A percentile compares a stretch with the other conserved stretches of the same genome.
phyloP scores from a whole-genome alignment of 108 stramenopile genomes.

The Skeletonema costatum region DNA sequence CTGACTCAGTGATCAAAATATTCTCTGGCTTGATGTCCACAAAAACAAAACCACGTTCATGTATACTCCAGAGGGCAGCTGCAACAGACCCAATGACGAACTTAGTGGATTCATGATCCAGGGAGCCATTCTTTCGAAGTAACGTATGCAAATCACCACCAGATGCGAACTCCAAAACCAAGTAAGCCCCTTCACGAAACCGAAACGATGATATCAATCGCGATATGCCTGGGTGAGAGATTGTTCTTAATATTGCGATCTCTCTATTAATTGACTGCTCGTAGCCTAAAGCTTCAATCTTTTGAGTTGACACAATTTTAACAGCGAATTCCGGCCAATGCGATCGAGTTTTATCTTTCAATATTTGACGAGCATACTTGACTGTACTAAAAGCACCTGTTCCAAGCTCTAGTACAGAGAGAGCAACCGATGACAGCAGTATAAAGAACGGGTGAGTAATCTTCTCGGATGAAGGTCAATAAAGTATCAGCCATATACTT shows the following conservation, averaged over 20 bases:
- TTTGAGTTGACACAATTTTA: constrained; percentile 85
- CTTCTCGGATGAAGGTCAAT: neutral
- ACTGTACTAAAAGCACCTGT: constrained; percentile 89
- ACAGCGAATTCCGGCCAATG: constrained; percentile 97
- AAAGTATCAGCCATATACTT: neutral
- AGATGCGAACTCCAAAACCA: constrained; percentile 96
- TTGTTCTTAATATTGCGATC: constrained; percentile 81
- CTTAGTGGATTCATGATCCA: constrained; percentile 86
- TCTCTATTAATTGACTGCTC: constrained; percentile 87
- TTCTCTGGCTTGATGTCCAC: constrained; percentile 97
- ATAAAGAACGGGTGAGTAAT: neutral
- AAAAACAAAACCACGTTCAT: constrained; percentile 84
- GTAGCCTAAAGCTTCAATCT: constrained; percentile 84
- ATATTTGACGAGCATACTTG: constrained; percentile 89
- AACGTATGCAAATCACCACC: constrained; percentile 92
- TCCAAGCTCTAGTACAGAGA: constrained; percentile 63
- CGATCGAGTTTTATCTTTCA: constrained; percentile 70
- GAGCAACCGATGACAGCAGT: neutral
- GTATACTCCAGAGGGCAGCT: constrained; percentile 90
- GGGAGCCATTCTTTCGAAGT: constrained; percentile 80
- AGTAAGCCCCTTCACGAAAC: constrained; percentile 89
- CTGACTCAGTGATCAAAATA: constrained; percentile 91
- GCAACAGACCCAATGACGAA: constrained; percentile 92
- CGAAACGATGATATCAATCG: constrained; percentile 92
- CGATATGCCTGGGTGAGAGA: constrained; percentile 93